Evolutionary conservation across 2,329 filamentous ascomycete genomes (phyloP).

Genomic region (Monilinia polystroma): DNA sequence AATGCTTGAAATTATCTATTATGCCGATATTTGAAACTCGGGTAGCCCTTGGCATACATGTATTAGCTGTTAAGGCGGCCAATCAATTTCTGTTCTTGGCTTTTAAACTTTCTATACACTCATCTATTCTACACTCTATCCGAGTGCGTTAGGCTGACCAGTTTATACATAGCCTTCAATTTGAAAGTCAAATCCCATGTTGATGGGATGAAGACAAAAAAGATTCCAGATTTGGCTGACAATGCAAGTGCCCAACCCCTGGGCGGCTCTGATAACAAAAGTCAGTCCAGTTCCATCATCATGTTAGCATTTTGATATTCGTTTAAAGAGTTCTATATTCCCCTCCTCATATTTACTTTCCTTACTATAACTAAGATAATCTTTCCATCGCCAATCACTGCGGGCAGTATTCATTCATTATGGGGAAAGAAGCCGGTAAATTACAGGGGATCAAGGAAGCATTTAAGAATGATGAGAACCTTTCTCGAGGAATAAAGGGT

Average conservation of each 20-base stretch:
- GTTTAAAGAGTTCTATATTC: neutral
- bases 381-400: neutral
- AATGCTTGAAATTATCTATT: neutral
- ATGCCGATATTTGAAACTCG: conserved; percentile 8
- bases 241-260: neutral
- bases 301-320: neutral
- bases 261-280: neutral
- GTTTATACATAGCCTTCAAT: neutral
- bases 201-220: neutral
- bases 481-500: conserved; percentile 22
- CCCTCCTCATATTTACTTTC: neutral
- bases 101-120: neutral
- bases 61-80: neutral
- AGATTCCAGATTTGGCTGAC: neutral
- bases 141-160: neutral
- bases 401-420: neutral
- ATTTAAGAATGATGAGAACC: conserved; percentile 18
- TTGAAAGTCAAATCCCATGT: neutral
- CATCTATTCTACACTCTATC: neutral
- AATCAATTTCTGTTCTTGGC: neutral
- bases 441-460: conserved; percentile 17
- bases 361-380: neutral
- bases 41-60: neutral
- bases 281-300: neutral
- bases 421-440: conserved; percentile 3